Evolutionary conservation across 306 rosid genomes (phyloP).

Genomic region (Spatholobus suberectus): DNA sequence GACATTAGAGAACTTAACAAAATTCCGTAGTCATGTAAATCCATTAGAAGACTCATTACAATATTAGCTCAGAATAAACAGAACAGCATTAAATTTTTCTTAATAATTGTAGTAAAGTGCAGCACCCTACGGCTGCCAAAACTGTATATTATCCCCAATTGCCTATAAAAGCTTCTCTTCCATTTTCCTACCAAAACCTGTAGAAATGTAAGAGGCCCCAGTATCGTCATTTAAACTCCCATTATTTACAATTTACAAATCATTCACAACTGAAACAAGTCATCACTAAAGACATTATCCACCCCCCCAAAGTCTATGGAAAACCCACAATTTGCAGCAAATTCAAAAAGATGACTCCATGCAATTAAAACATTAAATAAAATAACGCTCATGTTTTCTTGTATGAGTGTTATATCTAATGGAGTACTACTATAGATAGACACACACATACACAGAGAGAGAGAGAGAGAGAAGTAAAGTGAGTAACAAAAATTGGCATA

Average conservation of each 20-base stretch:
- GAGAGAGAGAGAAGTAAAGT: background rate
- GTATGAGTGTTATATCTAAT: background rate
- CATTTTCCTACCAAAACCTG: background rate
- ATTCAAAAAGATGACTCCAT: background rate
- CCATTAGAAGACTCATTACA: background rate
- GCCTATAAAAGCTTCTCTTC: background rate
- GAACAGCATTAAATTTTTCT: background rate
- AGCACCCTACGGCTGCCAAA: background rate
- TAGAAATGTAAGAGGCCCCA: background rate
- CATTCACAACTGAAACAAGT: background rate
- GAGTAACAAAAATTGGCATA: background rate
- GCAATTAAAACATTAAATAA: background rate
- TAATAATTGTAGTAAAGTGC: background rate
- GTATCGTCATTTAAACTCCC: background rate
- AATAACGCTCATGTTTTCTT: background rate
- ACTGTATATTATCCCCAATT: background rate
- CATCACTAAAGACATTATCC: conserved; percentile 4
- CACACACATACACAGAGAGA: background rate
- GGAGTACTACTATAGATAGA: background rate
- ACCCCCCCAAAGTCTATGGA: background rate
- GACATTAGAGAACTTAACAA: background rate
- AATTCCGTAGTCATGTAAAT: background rate
- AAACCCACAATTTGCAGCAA: background rate
- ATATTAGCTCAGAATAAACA: background rate
- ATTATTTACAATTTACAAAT: background rate